A percentile compares a stretch with the other conserved stretches of the same genome.
Evolutionary conservation across 306 rosid species (phyloP).

Genomic region (peach (Prunus persica)): Prunus_persica_NCBIv2 NC_034012.1:9208001-9208500

Average conservation of each 20-base stretch:
- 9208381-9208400: neutral
- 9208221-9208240: neutral
- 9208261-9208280: constrained; percentile 1
- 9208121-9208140: neutral
- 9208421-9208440: neutral
- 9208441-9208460: neutral
- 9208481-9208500: constrained; percentile 25
- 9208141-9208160: neutral
- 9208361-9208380: constrained; percentile 1
- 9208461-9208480: constrained; percentile 3
- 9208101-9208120: neutral
- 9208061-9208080: neutral
- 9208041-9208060: neutral
- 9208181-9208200: neutral
- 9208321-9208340: constrained; percentile 1
- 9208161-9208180: neutral
- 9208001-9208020: neutral
- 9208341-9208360: neutral
- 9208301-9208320: constrained; percentile 9
- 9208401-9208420: neutral
- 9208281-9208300: constrained; percentile 11
- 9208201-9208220: neutral
- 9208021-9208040: neutral
- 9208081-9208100: neutral
- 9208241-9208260: neutral